Evolutionary conservation across 179 eudicot species (phyloP).

Genomic region (Drosera spatulata): DNA sequence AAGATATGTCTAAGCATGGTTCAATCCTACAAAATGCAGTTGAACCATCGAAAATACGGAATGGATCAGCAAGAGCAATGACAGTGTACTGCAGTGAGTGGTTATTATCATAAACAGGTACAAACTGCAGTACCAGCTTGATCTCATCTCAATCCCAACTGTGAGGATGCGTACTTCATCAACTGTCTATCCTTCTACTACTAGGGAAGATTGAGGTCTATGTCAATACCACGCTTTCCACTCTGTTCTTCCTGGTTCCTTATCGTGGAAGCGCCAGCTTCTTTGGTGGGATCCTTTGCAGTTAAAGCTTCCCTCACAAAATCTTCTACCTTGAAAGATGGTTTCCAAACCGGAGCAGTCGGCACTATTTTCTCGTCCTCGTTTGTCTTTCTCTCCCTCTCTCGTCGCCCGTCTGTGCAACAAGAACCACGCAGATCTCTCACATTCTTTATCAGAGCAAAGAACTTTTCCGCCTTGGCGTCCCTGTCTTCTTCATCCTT

Average conservation of each 20-base stretch:
- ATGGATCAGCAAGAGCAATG: too few species aligned
- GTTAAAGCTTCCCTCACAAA: slow-evolving; percentile 5
- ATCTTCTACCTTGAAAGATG: slow-evolving; percentile 19
- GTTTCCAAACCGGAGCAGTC: slow-evolving; percentile 11
- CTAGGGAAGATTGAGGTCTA: slow-evolving; percentile 42
- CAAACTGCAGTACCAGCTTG: too few species aligned
- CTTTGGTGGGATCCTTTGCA: not conserved
- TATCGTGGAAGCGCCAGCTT: slow-evolving; percentile 1
- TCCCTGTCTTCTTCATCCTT: slow-evolving; percentile 7
- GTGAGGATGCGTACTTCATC: not conserved
- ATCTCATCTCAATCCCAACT: not conserved
- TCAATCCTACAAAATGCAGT: too few species aligned
- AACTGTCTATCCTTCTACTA: slow-evolving; percentile 6
- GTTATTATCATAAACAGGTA: too few species aligned
- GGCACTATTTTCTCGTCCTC: not conserved
- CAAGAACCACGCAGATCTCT: slow-evolving; percentile 24
- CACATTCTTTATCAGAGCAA: slow-evolving; percentile 27
- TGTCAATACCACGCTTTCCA: slow-evolving; percentile 9
- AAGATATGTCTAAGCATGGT: too few species aligned
- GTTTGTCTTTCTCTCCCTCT: not conserved
- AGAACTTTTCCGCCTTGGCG: slow-evolving; percentile 33
- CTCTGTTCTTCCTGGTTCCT: not conserved
- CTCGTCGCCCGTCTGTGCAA: slow-evolving; percentile 1
- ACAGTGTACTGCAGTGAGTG: too few species aligned
- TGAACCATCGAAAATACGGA: too few species aligned